phyloP scores from a whole-genome alignment of 2,329 filamentous ascomycete species.

The Reticulascus tulasneorum region DNA sequence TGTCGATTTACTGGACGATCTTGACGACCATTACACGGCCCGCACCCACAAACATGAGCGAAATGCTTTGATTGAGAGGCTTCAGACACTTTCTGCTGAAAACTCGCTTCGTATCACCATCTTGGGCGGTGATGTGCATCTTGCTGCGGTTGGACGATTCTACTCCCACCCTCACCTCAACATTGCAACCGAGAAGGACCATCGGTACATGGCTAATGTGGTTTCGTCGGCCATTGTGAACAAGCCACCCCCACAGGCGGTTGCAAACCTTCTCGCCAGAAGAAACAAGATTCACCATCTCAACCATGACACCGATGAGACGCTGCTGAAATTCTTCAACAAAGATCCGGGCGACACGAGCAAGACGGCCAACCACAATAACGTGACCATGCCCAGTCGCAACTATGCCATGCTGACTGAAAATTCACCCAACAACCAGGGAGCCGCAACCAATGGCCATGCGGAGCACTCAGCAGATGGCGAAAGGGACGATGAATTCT shows the following conservation, averaged over 20 bases:
- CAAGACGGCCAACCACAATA: slow-evolving; percentile 73
- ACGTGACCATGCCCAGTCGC: slow-evolving; percentile 84
- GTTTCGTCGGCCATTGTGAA: slow-evolving; percentile 95
- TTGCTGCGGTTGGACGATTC: slow-evolving; percentile 89
- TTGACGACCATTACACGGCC: slow-evolving; percentile 95
- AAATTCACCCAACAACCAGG: slow-evolving; percentile 62
- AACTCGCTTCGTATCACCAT: slow-evolving; percentile 90
- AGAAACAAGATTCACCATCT: slow-evolving; percentile 79
- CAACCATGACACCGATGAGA: slow-evolving; percentile 76
- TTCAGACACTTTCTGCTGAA: slow-evolving; percentile 79
- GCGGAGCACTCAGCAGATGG: slow-evolving; percentile 16
- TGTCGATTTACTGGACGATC: slow-evolving; percentile 85
- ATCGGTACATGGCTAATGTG: slow-evolving; percentile 92
- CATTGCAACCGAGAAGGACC: slow-evolving; percentile 75
- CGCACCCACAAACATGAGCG: slow-evolving; percentile 89
- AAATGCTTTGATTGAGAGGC: slow-evolving; percentile 68
- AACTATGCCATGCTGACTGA: slow-evolving; percentile 92
- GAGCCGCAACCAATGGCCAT: slow-evolving; percentile 19
- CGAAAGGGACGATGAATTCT: slow-evolving; percentile 22
- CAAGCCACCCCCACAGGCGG: slow-evolving; percentile 79
- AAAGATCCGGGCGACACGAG: slow-evolving; percentile 74
- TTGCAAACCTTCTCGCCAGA: slow-evolving; percentile 86
- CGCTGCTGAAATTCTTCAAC: slow-evolving; percentile 87
- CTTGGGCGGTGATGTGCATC: slow-evolving; percentile 87
- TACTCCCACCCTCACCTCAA: slow-evolving; percentile 82